A percentile compares a stretch with the other conserved stretches of the same genome.
These are phyloP conservation scores for Xanthoconium stramineum DNA, from an alignment of 768 basidiomycete genomes.

Conservation along the genomic window DNA sequence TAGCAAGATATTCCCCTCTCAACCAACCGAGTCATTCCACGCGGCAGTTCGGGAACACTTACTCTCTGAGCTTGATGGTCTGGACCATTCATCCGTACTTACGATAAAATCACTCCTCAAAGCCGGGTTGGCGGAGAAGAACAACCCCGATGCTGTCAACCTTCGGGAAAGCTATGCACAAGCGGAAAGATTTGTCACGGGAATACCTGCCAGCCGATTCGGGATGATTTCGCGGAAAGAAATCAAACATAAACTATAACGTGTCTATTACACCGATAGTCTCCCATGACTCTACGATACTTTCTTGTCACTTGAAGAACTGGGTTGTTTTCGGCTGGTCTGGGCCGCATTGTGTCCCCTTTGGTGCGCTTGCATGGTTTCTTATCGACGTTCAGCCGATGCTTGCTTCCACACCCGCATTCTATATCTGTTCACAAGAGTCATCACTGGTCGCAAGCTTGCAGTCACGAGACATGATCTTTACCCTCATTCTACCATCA, in stretches of 20 bases:
- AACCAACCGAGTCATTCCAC: slow-evolving; percentile 53
- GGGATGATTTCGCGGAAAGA: slow-evolving; percentile 56
- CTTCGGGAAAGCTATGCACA: slow-evolving; percentile 71
- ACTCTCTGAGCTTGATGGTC: slow-evolving; percentile 52
- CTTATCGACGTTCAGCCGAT: not conserved
- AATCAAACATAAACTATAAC: slow-evolving; percentile 60
- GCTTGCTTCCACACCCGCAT: not conserved
- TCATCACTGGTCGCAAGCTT: not conserved
- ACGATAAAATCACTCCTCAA: slow-evolving; percentile 52
- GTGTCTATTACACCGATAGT: not conserved
- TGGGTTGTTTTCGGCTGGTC: not conserved
- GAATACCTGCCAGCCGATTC: slow-evolving; percentile 54
- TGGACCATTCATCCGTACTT: slow-evolving; percentile 54
- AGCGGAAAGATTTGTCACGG: slow-evolving; percentile 61
- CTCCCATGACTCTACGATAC: not conserved
- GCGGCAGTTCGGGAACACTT: slow-evolving; percentile 45
- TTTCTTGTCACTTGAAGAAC: not conserved
- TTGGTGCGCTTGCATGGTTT: not conserved
- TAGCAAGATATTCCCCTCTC: slow-evolving; percentile 60
- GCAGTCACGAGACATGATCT: not conserved
- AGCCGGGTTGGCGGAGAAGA: slow-evolving; percentile 57
- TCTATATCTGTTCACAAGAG: not conserved
- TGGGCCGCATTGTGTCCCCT: not conserved
- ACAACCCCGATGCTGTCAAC: slow-evolving; percentile 60
- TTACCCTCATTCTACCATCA: too few relatives aligned